Evolutionary conservation across 345 rosid species (phyloP).

Genomic region (Cardamine resedifolia): DNA sequence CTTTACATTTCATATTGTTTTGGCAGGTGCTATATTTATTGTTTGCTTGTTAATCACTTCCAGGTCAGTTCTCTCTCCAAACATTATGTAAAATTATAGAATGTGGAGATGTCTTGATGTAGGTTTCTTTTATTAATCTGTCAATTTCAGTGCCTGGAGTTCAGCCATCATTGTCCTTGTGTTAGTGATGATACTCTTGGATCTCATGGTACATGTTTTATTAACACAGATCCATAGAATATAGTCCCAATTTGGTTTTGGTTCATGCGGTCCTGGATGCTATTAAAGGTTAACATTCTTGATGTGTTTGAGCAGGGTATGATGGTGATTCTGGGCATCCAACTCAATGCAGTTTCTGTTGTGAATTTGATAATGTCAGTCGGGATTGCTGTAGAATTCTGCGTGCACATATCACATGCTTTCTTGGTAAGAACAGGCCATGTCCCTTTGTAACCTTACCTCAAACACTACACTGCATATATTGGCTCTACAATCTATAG

Average conservation of each 20-base stretch:
- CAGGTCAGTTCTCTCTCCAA: conserved; percentile 53
- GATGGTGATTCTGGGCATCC: conserved; percentile 86
- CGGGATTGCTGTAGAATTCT: conserved; percentile 94
- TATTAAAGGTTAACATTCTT: conserved; percentile 16
- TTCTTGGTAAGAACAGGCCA: conserved; percentile 65
- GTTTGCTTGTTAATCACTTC: conserved; percentile 80
- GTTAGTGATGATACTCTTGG: conserved; percentile 78
- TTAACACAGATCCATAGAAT: neutral
- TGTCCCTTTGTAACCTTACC: conserved; percentile 27
- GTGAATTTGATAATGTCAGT: conserved; percentile 94
- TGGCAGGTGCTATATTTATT: conserved; percentile 78
- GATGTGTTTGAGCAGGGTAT: conserved; percentile 63
- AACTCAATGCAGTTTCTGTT: conserved; percentile 92
- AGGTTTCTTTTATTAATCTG: conserved; percentile 25
- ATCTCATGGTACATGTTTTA: conserved; percentile 72
- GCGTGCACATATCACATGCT: conserved; percentile 88
- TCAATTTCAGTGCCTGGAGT: conserved; percentile 73
- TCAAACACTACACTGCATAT: conserved; percentile 18
- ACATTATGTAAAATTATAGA: conserved; percentile 10
- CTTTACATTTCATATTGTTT: conserved; percentile 25
- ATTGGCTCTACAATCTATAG: conserved; percentile 1
- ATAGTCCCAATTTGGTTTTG: conserved; percentile 6
- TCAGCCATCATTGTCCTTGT: conserved; percentile 79
- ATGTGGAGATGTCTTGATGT: conserved; percentile 22
- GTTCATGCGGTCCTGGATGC: conserved; percentile 18